A percentile compares a stretch with the other conserved stretches of the same genome.
Conservation (phyloP, 805 yeast genomes). For the Tetrapisispora phaffii region DNA sequence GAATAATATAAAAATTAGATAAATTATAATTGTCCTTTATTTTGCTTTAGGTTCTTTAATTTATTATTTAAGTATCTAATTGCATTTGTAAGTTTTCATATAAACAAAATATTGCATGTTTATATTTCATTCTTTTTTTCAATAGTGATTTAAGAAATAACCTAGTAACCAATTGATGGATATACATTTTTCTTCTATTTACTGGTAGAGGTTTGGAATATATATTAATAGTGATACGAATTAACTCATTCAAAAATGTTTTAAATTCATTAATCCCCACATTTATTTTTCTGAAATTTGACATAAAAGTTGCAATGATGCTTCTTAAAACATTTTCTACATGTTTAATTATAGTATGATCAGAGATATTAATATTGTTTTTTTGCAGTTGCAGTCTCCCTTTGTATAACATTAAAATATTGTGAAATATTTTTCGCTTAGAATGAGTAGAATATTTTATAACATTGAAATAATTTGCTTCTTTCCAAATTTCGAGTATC, state of each 20-base stretch:
- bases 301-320: constrained; percentile 1
- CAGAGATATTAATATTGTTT: neutral
- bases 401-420: constrained; percentile 22
- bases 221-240: neutral
- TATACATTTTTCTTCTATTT: neutral
- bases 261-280: neutral
- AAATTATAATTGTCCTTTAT: neutral
- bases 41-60: neutral
- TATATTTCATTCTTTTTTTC: neutral
- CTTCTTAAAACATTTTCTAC: constrained; percentile 4
- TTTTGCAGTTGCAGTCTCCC: constrained; percentile 19
- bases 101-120: constrained; percentile 3
- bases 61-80: neutral
- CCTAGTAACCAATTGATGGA: neutral
- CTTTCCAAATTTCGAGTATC: constrained; percentile 31
- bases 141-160: neutral
- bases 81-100: constrained; percentile 1
- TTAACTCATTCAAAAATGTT: neutral
- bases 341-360: constrained; percentile 3
- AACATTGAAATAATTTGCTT: constrained; percentile 13
- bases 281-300: constrained; percentile 2
- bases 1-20: constrained; percentile 5
- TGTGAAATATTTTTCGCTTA: constrained; percentile 15
- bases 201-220: neutral
- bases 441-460: constrained; percentile 10